Evolutionary conservation across 768 basidiomycete genomes (phyloP).

Genomic region (Tulasnella sp.): DNA sequence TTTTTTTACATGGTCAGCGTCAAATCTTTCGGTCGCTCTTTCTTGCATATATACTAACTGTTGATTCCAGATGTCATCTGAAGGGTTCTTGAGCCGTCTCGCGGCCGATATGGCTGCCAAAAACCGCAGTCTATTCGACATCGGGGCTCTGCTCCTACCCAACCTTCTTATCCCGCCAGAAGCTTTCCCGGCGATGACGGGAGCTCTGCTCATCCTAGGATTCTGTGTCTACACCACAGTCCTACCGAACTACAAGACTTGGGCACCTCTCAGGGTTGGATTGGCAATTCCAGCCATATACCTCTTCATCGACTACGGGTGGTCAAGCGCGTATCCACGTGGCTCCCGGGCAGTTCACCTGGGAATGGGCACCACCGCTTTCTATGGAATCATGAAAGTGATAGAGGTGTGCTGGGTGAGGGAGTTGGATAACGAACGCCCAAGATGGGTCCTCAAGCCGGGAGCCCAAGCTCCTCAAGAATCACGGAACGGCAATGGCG

Average conservation of each 20-base stretch:
- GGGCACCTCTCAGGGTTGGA: conserved; percentile 11
- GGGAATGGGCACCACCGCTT: not conserved
- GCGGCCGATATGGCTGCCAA: not conserved
- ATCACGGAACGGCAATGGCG: not conserved
- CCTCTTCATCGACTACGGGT: conserved; percentile 17
- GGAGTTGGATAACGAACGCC: conserved; percentile 1
- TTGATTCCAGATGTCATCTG: not conserved
- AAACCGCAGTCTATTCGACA: not conserved
- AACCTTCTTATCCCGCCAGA: not conserved
- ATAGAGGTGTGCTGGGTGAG: conserved; percentile 13
- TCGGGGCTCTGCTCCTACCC: not conserved
- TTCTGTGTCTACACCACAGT: conserved; percentile 20
- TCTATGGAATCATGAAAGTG: not conserved
- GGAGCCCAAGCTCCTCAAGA: not conserved
- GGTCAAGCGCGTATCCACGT: not conserved
- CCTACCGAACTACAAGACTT: not conserved
- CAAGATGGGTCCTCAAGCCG: conserved; percentile 15
- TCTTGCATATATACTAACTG: not conserved
- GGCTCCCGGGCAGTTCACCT: not conserved
- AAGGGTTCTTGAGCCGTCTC: not conserved
- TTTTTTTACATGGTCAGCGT: not conserved
- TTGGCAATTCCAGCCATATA: conserved; percentile 24
- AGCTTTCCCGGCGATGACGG: not conserved
- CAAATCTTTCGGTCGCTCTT: not conserved
- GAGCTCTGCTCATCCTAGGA: not conserved